Percentiles rank a stretch among this genome's conserved stretches.
phyloP scores from a whole-genome alignment of 345 rosid genomes.

The Camelina hispida region DNA sequence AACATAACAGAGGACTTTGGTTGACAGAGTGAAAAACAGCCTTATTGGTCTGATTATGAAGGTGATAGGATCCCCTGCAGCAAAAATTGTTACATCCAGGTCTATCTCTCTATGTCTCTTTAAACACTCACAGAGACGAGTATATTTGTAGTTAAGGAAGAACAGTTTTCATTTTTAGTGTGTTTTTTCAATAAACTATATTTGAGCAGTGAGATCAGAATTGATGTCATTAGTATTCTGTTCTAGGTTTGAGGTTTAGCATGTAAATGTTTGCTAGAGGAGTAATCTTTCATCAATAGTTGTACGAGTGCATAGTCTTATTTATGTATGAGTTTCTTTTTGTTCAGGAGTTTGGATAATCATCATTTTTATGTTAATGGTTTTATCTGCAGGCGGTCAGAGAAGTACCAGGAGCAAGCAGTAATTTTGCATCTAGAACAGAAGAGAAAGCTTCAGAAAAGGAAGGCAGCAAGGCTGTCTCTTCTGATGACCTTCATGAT shows the following conservation, averaged over 20 bases:
- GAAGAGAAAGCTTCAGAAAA: conserved; percentile 48
- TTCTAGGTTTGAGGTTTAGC: conserved; percentile 26
- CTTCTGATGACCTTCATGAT: conserved; percentile 43
- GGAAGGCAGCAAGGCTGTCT: conserved; percentile 43
- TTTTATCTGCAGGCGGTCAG: conserved; percentile 63
- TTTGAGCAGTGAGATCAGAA: conserved; percentile 28
- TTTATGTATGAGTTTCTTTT: conserved; percentile 24
- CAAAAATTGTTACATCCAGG: conserved; percentile 82
- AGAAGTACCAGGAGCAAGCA: conserved; percentile 57
- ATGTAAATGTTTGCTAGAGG: conserved; percentile 23
- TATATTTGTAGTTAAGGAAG: conserved; percentile 15
- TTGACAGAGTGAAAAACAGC: conserved; percentile 85
- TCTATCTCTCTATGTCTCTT: conserved; percentile 44
- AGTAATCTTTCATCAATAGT: conserved; percentile 28
- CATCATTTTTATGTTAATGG: conserved; percentile 40
- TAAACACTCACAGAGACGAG: neutral
- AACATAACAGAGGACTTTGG: conserved; percentile 43
- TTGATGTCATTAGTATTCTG: conserved; percentile 19
- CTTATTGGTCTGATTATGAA: conserved; percentile 80
- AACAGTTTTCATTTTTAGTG: conserved; percentile 4
- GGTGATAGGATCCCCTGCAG: conserved; percentile 90
- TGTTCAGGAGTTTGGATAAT: conserved; percentile 21
- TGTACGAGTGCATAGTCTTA: conserved; percentile 18
- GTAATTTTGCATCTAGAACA: conserved; percentile 35
- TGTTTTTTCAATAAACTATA: conserved; percentile 6